Evolutionary conservation across 73 alveolate species (phyloP), one percentile per base, ranked within the genome.

Genomic region (Blepharisma japonicum): DNA sequence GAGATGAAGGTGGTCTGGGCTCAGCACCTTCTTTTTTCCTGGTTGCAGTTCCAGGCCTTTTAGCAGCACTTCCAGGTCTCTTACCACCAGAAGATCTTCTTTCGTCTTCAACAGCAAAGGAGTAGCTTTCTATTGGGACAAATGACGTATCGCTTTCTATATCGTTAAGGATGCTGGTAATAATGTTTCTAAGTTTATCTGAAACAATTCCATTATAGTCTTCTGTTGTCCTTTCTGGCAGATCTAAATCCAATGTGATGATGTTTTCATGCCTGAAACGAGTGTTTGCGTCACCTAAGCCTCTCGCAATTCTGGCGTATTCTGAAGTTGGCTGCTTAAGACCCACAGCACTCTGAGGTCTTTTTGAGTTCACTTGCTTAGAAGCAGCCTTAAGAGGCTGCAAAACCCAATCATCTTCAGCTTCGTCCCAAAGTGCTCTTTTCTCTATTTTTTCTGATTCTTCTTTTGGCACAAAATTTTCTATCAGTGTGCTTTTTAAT

Each of bases 201-300:
- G 94, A 83, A 14, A 84, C 80, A 61, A 83, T 56, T 7, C 91
- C 94, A 78, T 91, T 87, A 82, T 86, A 91, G 68, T 91, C 97
- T 70, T 89, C 95, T 14, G 97, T 91, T 39, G 94, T 89, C 68
- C 94, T 81, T 70, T 89, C 89, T 6, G 97, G 97, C 86, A 91
- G 55, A 55, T 91, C 97, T 21, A 91, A 74, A 71, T 91, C 97
- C 9, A 90, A 67, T 11, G 50, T 21, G 8, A 91, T 68, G 18
- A 91, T 89, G 70, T 91, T 91, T 38, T 91, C 97, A 77, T 87
- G 84, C 55, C 86, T 85, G 80, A 67, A 91, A 39, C 97, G 80
- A 7, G 97, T 94, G 68, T 91, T 91, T 7, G 89, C 55, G 68
- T 91, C 97, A 7, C 97, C 97, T 39, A 91, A 84, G n/a, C 92